Evolutionary conservation across 805 yeast species (phyloP).

Genomic region (Maudiozyma turicensis): DNA sequence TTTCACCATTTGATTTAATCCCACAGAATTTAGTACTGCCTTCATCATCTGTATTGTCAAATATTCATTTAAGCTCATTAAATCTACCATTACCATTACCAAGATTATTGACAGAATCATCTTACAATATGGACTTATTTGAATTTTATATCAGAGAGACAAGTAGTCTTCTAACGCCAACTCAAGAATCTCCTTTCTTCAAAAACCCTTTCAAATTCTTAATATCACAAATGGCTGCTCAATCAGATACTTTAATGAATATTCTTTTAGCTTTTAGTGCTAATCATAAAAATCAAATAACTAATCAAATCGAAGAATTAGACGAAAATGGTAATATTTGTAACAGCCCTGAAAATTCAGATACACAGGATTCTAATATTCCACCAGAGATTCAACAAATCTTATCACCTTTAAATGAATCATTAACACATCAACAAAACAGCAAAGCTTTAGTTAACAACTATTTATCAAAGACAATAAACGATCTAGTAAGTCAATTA

Average conservation of each 20-base stretch:
- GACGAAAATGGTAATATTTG: not conserved
- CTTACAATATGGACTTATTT: conserved; percentile 50
- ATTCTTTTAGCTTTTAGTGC: conserved; percentile 45
- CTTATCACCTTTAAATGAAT: not conserved
- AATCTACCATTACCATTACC: conserved; percentile 39
- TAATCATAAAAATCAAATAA: conserved; percentile 29
- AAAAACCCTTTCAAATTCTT: conserved; percentile 59
- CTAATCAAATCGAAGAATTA: not conserved
- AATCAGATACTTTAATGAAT: conserved; percentile 43
- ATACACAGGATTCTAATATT: not conserved
- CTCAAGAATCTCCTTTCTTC: conserved; percentile 42
- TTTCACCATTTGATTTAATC: not conserved
- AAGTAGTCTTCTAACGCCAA: conserved; percentile 54
- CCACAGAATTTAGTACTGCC: not conserved
- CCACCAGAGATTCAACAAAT: not conserved
- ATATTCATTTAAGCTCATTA: not conserved
- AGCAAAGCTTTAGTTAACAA: conserved; percentile 27
- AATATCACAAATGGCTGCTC: conserved; percentile 60
- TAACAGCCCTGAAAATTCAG: not conserved
- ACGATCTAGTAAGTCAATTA: conserved; percentile 43
- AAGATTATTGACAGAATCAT: conserved; percentile 47
- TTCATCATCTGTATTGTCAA: not conserved
- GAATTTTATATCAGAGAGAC: conserved; percentile 55
- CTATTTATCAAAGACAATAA: conserved; percentile 46
- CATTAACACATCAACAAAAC: not conserved